These are phyloP conservation scores for Cladophialophora yegresii DNA, from an alignment of 2,329 filamentous ascomycete species.

Conservation along the genomic window DNA sequence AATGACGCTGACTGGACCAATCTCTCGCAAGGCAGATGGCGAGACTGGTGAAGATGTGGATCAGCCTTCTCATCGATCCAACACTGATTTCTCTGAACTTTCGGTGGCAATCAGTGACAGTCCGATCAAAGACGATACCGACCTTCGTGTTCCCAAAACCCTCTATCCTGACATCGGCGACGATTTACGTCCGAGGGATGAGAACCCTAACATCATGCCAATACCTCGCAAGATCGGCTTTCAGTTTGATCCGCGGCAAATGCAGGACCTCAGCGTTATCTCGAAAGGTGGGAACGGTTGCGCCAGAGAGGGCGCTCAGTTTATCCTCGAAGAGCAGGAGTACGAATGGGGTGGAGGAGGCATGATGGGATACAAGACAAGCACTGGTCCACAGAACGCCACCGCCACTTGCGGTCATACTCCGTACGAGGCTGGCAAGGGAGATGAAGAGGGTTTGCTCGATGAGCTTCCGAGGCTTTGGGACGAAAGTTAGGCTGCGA, in stretches of 20 bases:
- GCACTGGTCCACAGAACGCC: conserved; percentile 9
- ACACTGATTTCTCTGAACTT: background rate
- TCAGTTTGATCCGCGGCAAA: conserved; percentile 34
- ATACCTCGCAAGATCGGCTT: conserved; percentile 29
- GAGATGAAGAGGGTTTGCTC: conserved; percentile 31
- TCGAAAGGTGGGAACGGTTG: conserved; percentile 36
- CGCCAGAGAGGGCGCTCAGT: conserved; percentile 31
- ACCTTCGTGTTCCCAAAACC: conserved; percentile 23
- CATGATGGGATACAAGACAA: conserved; percentile 28
- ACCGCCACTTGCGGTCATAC: conserved; percentile 6
- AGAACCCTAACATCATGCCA: conserved; percentile 34
- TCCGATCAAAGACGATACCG: background rate
- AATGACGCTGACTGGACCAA: background rate
- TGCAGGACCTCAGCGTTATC: conserved; percentile 34
- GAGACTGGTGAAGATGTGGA: background rate
- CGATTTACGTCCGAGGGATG: conserved; percentile 25
- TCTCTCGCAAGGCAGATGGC: background rate
- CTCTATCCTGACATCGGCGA: conserved; percentile 18
- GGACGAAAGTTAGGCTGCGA: background rate
- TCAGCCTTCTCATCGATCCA: background rate
- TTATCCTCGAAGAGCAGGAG: conserved; percentile 30
- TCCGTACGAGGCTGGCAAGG: conserved; percentile 24
- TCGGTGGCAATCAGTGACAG: conserved; percentile 1
- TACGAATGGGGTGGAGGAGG: conserved; percentile 35
- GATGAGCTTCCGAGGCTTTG: conserved; percentile 25